Evolutionary conservation across 371 early-diverging fungal species (phyloP).

Genomic region (Mortierella sp.): DNA sequence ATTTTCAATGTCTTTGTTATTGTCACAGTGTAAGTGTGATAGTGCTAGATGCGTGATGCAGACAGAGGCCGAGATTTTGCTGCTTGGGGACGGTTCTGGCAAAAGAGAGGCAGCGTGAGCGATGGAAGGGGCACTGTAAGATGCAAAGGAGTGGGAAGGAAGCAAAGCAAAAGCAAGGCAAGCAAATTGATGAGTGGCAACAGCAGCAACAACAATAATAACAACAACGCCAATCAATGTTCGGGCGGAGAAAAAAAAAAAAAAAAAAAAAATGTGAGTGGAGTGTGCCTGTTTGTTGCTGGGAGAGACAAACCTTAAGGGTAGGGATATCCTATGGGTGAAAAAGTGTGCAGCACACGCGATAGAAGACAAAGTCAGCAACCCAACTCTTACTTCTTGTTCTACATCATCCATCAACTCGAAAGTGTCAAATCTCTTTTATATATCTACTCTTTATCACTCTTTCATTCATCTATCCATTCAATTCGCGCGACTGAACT

Average conservation of each 20-base stretch:
- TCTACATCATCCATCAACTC: slow-evolving; percentile 1
- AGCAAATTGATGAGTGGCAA: not conserved
- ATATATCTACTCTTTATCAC: not conserved
- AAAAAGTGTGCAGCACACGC: slow-evolving; percentile 9
- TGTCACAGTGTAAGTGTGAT: not conserved
- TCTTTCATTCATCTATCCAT: not conserved
- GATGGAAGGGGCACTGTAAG: not conserved
- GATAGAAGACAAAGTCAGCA: not conserved
- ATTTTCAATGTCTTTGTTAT: not conserved
- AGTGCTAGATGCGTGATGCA: not conserved
- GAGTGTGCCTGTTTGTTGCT: not conserved
- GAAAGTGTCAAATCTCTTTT: not conserved
- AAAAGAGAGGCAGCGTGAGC: not conserved
- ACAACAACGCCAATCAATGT: not conserved
- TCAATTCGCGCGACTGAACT: not conserved
- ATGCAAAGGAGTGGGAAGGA: not conserved
- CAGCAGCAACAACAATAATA: not conserved
- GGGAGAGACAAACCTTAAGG: not conserved
- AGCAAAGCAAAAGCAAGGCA: not conserved
- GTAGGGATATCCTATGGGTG: not conserved
- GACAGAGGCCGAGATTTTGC: not conserved
- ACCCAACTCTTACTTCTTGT: not conserved
- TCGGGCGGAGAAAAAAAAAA: not conserved
- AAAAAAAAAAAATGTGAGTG: not conserved
- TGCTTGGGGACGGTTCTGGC: not conserved